Evolutionary conservation across 257 asterid genomes (phyloP).

Genomic region (Solanum arcanum): DNA sequence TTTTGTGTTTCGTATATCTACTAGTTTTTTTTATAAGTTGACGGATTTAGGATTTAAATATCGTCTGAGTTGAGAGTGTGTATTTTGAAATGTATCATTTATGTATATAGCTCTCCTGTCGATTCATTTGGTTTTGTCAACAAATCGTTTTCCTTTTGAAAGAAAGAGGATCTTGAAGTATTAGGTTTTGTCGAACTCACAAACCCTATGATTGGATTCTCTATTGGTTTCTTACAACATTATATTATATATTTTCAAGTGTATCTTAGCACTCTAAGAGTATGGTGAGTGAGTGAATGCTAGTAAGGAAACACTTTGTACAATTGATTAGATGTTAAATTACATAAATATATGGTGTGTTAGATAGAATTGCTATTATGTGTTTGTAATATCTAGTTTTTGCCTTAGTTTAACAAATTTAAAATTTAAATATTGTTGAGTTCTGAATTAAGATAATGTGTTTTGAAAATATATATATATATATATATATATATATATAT

Average conservation of each 20-base stretch:
- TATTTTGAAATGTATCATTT: background rate
- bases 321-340: background rate
- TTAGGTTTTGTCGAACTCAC: background rate
- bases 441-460: background rate
- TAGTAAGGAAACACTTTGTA: background rate
- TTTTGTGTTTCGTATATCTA: background rate
- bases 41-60: background rate
- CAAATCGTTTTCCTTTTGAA: background rate
- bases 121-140: background rate
- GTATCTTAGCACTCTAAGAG: background rate
- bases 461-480: background rate
- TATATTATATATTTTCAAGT: background rate
- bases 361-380: background rate
- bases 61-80: background rate
- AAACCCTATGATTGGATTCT: background rate
- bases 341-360: background rate
- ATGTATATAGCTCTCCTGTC: background rate
- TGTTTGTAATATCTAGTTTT: background rate
- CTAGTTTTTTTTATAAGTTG: rapidly evolving
- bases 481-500: too few relatives aligned
- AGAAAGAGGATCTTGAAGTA: background rate
- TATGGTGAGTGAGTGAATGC: background rate
- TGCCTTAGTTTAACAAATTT: background rate
- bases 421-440: background rate
- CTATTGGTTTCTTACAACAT: background rate